phyloP scores from a whole-genome alignment of 2,329 filamentous ascomycete species.

The Neopestalotiopsis sp. region DNA sequence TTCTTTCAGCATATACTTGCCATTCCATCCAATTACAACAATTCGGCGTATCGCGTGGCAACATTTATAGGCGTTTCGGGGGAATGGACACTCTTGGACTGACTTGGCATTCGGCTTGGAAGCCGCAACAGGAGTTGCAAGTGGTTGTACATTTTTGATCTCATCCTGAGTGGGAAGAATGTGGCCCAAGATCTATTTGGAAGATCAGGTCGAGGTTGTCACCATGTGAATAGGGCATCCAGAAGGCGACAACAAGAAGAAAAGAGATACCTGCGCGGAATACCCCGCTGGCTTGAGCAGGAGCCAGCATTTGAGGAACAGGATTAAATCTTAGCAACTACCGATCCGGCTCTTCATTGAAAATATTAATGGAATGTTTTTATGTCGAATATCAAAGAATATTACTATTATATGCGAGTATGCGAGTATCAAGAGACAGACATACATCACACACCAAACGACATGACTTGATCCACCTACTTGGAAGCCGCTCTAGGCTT shows the following conservation, averaged over 20 bases:
- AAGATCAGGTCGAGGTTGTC: neutral
- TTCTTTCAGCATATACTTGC: slow-evolving; percentile 8
- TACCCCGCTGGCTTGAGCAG: slow-evolving; percentile 11
- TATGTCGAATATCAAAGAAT: neutral
- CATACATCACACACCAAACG: too few relatives aligned
- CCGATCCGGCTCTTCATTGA: neutral
- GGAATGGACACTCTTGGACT: neutral
- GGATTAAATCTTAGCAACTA: neutral
- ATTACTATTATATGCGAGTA: neutral
- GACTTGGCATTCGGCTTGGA: slow-evolving; percentile 4
- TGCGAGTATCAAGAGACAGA: too few relatives aligned
- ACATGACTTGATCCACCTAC: too few relatives aligned
- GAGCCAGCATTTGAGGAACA: neutral
- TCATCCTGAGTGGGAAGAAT: neutral
- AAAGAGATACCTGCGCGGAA: slow-evolving; percentile 1
- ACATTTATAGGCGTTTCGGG: slow-evolving; percentile 9
- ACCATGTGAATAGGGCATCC: neutral
- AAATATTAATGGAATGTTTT: neutral
- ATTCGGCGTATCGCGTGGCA: neutral
- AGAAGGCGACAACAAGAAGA: neutral
- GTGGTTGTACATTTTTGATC: neutral
- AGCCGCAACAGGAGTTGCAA: neutral
- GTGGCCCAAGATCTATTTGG: neutral
- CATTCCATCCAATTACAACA: neutral
- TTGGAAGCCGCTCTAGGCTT: too few relatives aligned